Evolutionary conservation across 2,329 filamentous ascomycete genomes (phyloP).

Genomic region (Exophiala calicioides): DNA sequence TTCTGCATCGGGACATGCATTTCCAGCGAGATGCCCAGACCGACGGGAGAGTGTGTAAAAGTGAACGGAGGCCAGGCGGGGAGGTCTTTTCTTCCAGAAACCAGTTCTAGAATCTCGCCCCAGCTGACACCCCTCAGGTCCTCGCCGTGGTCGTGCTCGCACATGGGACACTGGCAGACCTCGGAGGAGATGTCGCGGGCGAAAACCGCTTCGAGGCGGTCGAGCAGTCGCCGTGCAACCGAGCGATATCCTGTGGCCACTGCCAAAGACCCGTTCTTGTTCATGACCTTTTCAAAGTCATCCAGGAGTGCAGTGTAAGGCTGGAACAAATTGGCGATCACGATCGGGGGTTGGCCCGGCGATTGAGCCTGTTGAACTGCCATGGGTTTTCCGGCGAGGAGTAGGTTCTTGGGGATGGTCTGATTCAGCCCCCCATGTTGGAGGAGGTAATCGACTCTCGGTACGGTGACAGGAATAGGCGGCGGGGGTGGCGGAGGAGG

Average conservation of each 20-base stretch:
- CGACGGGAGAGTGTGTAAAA: constrained; percentile 60
- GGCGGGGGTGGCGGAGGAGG: constrained; percentile 76
- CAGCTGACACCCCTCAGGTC: constrained; percentile 76
- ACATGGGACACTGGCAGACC: constrained; percentile 84
- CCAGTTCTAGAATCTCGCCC: constrained; percentile 92
- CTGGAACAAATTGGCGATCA: constrained; percentile 74
- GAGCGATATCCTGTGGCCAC: constrained; percentile 95
- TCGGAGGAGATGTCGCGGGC: constrained; percentile 85
- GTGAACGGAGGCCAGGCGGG: constrained; percentile 88
- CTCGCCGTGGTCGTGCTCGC: constrained; percentile 62
- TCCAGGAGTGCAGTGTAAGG: constrained; percentile 81
- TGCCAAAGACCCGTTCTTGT: constrained; percentile 82
- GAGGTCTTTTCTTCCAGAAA: constrained; percentile 82
- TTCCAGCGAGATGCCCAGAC: constrained; percentile 57
- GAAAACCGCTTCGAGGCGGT: constrained; percentile 91
- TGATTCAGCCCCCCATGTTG: constrained; percentile 80
- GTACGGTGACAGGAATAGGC: constrained; percentile 65
- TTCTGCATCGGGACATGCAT: constrained; percentile 67
- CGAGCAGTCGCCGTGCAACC: constrained; percentile 83
- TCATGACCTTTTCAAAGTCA: constrained; percentile 79
- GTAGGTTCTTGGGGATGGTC: constrained; percentile 70
- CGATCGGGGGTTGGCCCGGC: constrained; percentile 64
- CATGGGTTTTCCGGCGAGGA: constrained; percentile 52
- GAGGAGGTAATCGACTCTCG: constrained; percentile 87
- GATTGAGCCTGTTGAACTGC: constrained; percentile 50